phyloP scores from a whole-genome alignment of 2,329 filamentous ascomycete species.

The Aspergillus neotritici region DNA sequence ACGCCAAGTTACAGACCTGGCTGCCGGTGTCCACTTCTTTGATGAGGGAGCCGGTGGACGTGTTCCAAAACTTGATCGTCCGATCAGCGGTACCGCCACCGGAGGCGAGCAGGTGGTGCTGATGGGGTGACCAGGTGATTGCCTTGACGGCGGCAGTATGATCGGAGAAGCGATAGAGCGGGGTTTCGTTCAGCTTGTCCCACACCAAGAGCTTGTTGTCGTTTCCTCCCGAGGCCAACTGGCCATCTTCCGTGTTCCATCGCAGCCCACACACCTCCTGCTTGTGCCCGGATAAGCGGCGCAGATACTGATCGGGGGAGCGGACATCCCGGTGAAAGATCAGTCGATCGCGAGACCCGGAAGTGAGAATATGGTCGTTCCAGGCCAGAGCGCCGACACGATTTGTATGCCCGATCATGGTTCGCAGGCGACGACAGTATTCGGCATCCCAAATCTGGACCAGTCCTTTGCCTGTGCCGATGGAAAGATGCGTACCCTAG shows the following conservation, averaged over 20 bases:
- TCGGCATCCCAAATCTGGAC: constrained; percentile 98
- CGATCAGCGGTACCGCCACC: constrained; percentile 93
- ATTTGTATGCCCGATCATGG: constrained; percentile 94
- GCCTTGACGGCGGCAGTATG: constrained; percentile 96
- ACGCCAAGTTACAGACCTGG: constrained; percentile 97
- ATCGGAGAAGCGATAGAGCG: constrained; percentile 88
- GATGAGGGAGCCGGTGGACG: constrained; percentile 69
- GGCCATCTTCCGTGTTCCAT: constrained; percentile 95
- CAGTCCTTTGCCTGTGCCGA: constrained; percentile 88
- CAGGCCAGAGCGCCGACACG: constrained; percentile 91
- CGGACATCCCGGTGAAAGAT: constrained; percentile 97
- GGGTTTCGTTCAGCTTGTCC: constrained; percentile 91
- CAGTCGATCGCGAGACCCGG: constrained; percentile 83
- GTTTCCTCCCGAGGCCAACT: constrained; percentile 91
- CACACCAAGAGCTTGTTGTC: constrained; percentile 99
- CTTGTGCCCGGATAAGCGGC: constrained; percentile 86
- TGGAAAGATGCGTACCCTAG: constrained; percentile 82
- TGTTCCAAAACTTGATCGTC: constrained; percentile 98
- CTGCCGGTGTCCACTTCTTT: constrained; percentile 94
- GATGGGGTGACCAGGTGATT: constrained; percentile 95
- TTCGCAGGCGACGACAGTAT: constrained; percentile 73
- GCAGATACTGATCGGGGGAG: constrained; percentile 81
- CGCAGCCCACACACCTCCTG: constrained; percentile 95
- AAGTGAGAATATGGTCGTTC: constrained; percentile 97
- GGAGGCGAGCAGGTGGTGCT: constrained; percentile 87